phyloP scores from a whole-genome alignment of 208 protist genomes.

The Sergeia podlipaevii region DNA sequence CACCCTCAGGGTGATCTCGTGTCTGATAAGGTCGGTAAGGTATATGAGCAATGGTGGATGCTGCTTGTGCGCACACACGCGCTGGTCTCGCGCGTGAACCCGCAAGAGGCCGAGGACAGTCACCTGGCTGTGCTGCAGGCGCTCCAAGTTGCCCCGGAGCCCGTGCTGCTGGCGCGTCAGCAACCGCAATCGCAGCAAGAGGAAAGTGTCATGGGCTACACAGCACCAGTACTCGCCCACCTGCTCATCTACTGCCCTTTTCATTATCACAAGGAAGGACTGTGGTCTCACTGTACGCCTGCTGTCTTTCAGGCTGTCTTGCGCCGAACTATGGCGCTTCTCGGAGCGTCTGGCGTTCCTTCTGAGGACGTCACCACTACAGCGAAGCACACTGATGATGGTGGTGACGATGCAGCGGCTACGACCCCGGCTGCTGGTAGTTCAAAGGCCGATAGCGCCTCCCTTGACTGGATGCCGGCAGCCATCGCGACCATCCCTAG shows the following conservation, averaged over 20 bases:
- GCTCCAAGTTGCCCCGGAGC: conserved; percentile 11
- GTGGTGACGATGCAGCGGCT: not conserved
- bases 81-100: conserved; percentile 26
- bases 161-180: not conserved
- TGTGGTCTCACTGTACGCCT: not conserved
- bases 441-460: too few species aligned
- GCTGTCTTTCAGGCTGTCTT: conserved; percentile 12
- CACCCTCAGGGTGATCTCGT: conserved; percentile 16
- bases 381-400: not conserved
- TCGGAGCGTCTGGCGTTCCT: conserved; percentile 7
- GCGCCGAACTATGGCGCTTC: conserved; percentile 9
- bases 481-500: conserved; percentile 21
- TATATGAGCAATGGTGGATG: conserved; percentile 28
- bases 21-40: not conserved
- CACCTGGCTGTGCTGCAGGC: conserved; percentile 10
- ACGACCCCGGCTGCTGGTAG: not conserved
- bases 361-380: too few species aligned
- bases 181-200: not conserved
- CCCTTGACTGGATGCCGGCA: conserved; percentile 13
- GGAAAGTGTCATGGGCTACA: conserved; percentile 10
- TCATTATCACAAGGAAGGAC: not conserved
- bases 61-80: conserved; percentile 24
- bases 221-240: conserved; percentile 12
- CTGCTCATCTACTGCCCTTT: conserved; percentile 21
- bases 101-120: conserved; percentile 14